Base-by-base conservation (phyloP, 2,329 filamentous ascomycete genomes). In the Aspergillus sojae region DNA sequence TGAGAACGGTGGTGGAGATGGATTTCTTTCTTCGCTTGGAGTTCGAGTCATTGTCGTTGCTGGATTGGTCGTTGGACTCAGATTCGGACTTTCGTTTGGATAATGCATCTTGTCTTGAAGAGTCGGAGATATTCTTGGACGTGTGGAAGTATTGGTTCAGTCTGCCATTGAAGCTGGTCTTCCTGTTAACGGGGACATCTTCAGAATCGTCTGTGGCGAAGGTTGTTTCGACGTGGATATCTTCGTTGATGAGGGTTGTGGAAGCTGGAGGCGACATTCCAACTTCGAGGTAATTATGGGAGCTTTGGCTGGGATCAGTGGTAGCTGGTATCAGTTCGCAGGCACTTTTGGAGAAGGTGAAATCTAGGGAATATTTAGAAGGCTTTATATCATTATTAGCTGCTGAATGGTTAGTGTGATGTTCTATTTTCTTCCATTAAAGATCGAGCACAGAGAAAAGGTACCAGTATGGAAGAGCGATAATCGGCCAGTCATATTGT, bases 101-200 rank as follows among this genome's bases (percentile, higher is more conserved):
- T 26, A 19, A 55, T 23, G 30, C 23, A 21, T 48, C 53, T 26
- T 28, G 32, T 36, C 60, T 62, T 11, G 61, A 60, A 55, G 60
- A 45, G 43, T 60, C 61, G 14, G 39, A 12, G 28, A 43, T 50
- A 5, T 57, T 57, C 26, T 60, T 57, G 36, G 66, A 61, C 0
- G 61, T 53, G 60, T 79, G 75, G 1, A 77, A 64, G 50, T 72
- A 80, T 65, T 74, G 71, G 36, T 74, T 73, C 9, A 80, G 66
- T 19, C 63, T 67, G 16, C 78, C 78, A 50, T 78, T 71, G 63
- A 80, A 80, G 53, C 70, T 77, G 58, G 74, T 74, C 4, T 64
- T 64, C 45, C 70, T 74, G 65, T 77, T 74, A 58, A 78, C 71
- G 16, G 76, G 75, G 10, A 75, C 69, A 57, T 75, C 71, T 1